Conservation (phyloP, 2,329 filamentous ascomycete species). For the Aureobasidium namibiae region DNA sequence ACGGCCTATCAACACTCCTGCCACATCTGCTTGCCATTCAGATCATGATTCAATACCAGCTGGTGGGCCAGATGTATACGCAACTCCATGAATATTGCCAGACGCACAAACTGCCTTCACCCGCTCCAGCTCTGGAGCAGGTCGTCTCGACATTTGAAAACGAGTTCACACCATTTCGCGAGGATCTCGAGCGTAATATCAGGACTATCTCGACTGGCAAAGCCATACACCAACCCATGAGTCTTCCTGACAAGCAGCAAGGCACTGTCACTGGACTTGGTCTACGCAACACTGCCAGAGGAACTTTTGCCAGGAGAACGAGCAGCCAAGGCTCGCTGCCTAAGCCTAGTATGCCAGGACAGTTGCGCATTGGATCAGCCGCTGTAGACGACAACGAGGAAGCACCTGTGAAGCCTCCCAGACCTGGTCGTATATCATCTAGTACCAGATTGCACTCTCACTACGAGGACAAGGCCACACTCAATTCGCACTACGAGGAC, state of each 20-base stretch:
- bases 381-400: conserved; percentile 22
- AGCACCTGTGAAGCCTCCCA: conserved; percentile 26
- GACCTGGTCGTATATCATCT: conserved; percentile 19
- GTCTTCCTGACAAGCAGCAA: conserved; percentile 35
- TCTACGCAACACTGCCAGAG: conserved; percentile 30
- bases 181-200: conserved; percentile 57
- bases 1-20: conserved; percentile 63
- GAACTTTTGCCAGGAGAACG: conserved; percentile 13
- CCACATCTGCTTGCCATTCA: conserved; percentile 62
- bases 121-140: conserved; percentile 63
- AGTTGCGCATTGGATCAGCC: background rate
- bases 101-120: conserved; percentile 60
- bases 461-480: background rate
- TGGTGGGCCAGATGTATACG: conserved; percentile 73
- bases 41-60: conserved; percentile 67
- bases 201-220: conserved; percentile 59
- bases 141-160: conserved; percentile 59
- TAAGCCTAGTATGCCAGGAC: conserved; percentile 1
- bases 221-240: conserved; percentile 51
- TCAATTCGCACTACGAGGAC: conserved; percentile 17
- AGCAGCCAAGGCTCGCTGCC: conserved; percentile 13
- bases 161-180: conserved; percentile 54
- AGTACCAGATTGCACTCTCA: background rate
- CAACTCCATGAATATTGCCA: conserved; percentile 65
- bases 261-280: conserved; percentile 40